Base-by-base conservation (phyloP, 1,139 yeast species). In the Candida albicans region DNA sequence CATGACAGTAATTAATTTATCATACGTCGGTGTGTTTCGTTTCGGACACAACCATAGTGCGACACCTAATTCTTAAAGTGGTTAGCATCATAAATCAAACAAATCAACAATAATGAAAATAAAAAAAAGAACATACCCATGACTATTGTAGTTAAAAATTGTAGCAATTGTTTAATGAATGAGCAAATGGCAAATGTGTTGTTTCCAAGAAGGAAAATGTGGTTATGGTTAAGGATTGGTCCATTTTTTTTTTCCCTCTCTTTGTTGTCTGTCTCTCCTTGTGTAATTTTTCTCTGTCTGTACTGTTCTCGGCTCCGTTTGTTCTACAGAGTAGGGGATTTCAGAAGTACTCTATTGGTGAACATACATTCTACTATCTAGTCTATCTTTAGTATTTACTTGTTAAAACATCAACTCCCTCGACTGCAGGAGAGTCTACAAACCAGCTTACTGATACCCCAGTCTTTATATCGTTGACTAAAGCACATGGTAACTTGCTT, bases 11-110 rank as follows among this genome's bases (percentile, higher is more conserved):
- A 69, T 65, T 37, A 87, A 61, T 41, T 82, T 80, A 47, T 83
- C 88, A 54, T 77, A 62, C 15, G 82, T 65, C 36, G 75, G 74
- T 2, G 83, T 66, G 42, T 75, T 77, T 24, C 70, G 70, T 45
- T 70, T 77, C 3, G 96, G 96, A 62, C 85, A 81, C 39, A 85
- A 78, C 95, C 96, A 87, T 46, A 87, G 70, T 46, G 95, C 81
- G 43, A 82, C 77, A 33, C 77, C 79, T 67, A 68, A 44, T 18
- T 35, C 44, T 42, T 39, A n/a, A 10, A 13, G 26, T 41, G 11
- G 52, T 57, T 57, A 56, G 59, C 50, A 46, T 13, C 18, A 32
- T 29, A 6, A 29, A 29, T 27, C 29, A 4, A 27, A 10, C 4
- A n/a, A 27, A 27, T 25, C 31, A 29, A 29, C 6, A n/a, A n/a